Conservation (phyloP, 257 asterid species). For the Coffea canephora region DNA sequence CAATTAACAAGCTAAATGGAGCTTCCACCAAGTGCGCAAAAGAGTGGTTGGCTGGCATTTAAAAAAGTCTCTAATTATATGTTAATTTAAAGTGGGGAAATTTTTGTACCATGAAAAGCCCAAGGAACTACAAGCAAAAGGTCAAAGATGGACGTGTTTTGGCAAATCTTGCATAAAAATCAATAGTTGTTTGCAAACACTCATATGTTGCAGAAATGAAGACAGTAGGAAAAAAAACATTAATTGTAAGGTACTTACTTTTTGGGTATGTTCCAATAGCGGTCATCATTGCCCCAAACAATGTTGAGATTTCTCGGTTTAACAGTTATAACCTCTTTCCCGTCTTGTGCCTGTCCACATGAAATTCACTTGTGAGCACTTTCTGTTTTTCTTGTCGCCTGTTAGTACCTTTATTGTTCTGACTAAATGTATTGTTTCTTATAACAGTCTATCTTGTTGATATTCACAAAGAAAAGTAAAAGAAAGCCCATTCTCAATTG, state of each 20-base stretch:
- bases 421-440: background rate
- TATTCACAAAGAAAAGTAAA: background rate
- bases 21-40: too few relatives aligned
- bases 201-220: background rate
- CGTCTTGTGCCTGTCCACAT: conserved; percentile 18
- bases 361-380: background rate
- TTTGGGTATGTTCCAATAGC: conserved; percentile 46
- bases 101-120: too few relatives aligned
- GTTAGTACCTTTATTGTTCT: background rate
- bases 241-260: conserved; percentile 21
- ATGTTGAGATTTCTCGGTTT: conserved; percentile 40
- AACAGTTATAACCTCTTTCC: background rate
- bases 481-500: background rate
- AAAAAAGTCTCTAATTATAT: too few relatives aligned
- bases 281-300: conserved; percentile 53
- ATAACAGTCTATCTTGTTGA: background rate
- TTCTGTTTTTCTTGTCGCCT: too few relatives aligned
- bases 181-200: background rate
- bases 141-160: too few relatives aligned
- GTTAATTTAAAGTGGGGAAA: too few relatives aligned
- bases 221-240: too few relatives aligned
- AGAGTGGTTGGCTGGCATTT: too few relatives aligned
- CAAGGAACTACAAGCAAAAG: too few relatives aligned
- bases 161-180: background rate
- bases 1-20: too few relatives aligned